These are phyloP conservation scores for Skeletonema grethae DNA, from an alignment of 108 stramenopile genomes.

Conservation along the genomic window DNA sequence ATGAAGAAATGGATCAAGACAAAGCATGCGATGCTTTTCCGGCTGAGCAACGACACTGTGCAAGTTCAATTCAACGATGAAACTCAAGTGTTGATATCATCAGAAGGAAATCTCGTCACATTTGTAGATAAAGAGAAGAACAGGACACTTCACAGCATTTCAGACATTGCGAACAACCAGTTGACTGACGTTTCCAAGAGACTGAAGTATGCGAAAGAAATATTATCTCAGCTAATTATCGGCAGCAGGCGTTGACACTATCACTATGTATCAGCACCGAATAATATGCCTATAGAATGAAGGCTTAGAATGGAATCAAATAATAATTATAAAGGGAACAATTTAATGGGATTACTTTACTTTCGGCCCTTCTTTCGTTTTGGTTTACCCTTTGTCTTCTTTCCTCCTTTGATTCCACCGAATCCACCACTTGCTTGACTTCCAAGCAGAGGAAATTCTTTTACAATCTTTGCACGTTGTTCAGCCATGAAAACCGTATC, in stretches of 20 bases:
- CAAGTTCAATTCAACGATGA: constrained; percentile 96
- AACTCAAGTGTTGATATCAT: constrained; percentile 90
- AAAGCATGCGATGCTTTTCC: constrained; percentile 96
- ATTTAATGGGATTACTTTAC: neutral
- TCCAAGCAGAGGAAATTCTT: constrained; percentile 53
- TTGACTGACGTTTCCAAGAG: constrained; percentile 84
- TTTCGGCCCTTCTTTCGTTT: constrained; percentile 17
- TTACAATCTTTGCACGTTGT: constrained; percentile 47
- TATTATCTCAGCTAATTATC: constrained; percentile 82
- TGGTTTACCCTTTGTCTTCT: constrained; percentile 18
- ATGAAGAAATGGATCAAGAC: constrained; percentile 98
- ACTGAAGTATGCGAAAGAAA: constrained; percentile 92
- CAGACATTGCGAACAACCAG: constrained; percentile 69
- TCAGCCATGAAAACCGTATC: constrained; percentile 58
- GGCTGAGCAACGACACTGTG: constrained; percentile 94
- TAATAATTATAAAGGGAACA: constrained; percentile 2
- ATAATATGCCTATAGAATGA: constrained; percentile 4
- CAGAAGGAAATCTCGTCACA: constrained; percentile 82
- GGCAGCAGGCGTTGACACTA: constrained; percentile 41
- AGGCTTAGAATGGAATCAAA: neutral
- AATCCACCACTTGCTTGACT: constrained; percentile 27
- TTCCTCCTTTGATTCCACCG: constrained; percentile 10
- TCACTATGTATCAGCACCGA: neutral
- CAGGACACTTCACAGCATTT: constrained; percentile 67
- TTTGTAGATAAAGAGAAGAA: constrained; percentile 88